phyloP scores from a whole-genome alignment of 2,329 filamentous ascomycete genomes.

The Trichophyton mentagrophytes region DNA sequence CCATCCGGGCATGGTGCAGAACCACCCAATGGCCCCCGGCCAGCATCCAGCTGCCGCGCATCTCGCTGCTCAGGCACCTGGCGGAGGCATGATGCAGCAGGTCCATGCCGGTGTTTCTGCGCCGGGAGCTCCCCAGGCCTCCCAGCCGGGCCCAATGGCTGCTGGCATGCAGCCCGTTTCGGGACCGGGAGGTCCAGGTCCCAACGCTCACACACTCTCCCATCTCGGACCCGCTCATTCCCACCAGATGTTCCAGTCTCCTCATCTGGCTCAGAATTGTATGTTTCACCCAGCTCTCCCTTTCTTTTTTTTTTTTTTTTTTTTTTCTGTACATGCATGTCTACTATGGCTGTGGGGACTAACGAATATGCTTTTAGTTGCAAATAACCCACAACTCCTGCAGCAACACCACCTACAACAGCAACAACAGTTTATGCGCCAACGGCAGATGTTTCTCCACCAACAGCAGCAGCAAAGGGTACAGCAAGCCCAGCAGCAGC shows the following conservation, averaged over 20 bases:
- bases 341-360: not conserved
- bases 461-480: slow-evolving; percentile 20
- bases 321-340: not conserved
- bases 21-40: slow-evolving; percentile 47
- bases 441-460: slow-evolving; percentile 23
- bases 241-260: slow-evolving; percentile 41
- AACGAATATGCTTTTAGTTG: slow-evolving; percentile 17
- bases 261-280: slow-evolving; percentile 32
- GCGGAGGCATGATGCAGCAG: slow-evolving; percentile 39
- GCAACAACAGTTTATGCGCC: slow-evolving; percentile 19
- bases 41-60: slow-evolving; percentile 46
- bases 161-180: slow-evolving; percentile 48
- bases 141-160: slow-evolving; percentile 52
- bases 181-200: slow-evolving; percentile 39
- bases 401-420: slow-evolving; percentile 25
- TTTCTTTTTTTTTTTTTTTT: not conserved
- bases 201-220: slow-evolving; percentile 47
- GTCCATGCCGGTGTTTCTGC: slow-evolving; percentile 51
- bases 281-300: slow-evolving; percentile 7
- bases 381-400: slow-evolving; percentile 34
- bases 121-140: slow-evolving; percentile 46
- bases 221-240: slow-evolving; percentile 45
- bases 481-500: slow-evolving; percentile 16
- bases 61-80: slow-evolving; percentile 37
- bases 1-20: slow-evolving; percentile 46